Evolutionary conservation across 345 rosid species (phyloP).

Genomic region (Citrus trifoliata): DNA sequence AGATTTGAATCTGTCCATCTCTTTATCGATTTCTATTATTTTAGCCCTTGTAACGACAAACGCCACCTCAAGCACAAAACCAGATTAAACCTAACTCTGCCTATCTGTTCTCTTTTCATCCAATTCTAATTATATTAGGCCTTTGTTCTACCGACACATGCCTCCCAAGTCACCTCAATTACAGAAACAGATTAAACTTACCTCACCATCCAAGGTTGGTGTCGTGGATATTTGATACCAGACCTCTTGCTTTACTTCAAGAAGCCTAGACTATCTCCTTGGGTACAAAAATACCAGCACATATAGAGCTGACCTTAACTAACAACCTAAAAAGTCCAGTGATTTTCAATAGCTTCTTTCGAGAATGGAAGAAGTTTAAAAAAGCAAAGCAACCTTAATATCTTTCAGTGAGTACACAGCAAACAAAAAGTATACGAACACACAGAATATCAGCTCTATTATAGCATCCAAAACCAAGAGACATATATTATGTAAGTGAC

Average conservation of each 20-base stretch:
- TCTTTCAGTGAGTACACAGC: background rate
- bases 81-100: background rate
- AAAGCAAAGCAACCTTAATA: background rate
- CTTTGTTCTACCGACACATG: background rate
- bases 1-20: background rate
- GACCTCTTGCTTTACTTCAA: background rate
- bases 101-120: background rate
- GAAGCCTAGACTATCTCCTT: background rate
- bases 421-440: background rate
- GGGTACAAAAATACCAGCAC: background rate
- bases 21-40: background rate
- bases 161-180: background rate
- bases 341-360: background rate
- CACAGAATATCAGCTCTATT: background rate
- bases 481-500: background rate
- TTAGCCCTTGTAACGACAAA: background rate
- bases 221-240: background rate
- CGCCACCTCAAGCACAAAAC: background rate
- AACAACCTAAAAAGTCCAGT: background rate
- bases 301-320: background rate
- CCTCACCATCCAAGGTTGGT: background rate
- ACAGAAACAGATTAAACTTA: background rate
- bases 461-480: background rate
- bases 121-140: no score
- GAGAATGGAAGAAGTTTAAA: background rate